Percentiles rank a stretch among this genome's conserved stretches.
phyloP scores from a whole-genome alignment of 2,329 filamentous ascomycete species.

The Acrocalymma vagum region DNA sequence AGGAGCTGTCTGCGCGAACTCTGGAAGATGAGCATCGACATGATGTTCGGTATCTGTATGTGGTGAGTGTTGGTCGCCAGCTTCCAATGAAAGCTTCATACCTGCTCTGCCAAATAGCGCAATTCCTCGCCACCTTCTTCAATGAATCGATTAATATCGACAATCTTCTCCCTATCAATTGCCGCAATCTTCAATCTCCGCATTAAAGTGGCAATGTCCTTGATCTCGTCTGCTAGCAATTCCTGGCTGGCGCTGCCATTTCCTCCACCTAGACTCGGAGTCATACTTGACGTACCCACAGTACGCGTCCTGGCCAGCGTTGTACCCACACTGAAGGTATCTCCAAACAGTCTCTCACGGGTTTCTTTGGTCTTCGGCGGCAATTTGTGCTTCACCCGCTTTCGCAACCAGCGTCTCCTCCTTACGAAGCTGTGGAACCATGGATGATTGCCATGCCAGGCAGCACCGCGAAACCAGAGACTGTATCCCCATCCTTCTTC shows the following conservation, averaged over 20 bases:
- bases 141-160: slow-evolving; percentile 84
- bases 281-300: slow-evolving; percentile 55
- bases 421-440: slow-evolving; percentile 98
- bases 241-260: slow-evolving; percentile 34
- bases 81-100: slow-evolving; percentile 36
- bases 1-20: slow-evolving; percentile 82
- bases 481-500: slow-evolving; percentile 97
- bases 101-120: slow-evolving; percentile 72
- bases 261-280: too few species aligned
- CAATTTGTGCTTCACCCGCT: slow-evolving; percentile 72
- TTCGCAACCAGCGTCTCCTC: slow-evolving; percentile 85
- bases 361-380: slow-evolving; percentile 43
- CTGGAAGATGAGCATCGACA: slow-evolving; percentile 86
- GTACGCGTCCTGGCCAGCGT: slow-evolving; percentile 42
- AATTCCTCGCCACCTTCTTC: slow-evolving; percentile 76
- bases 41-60: slow-evolving; percentile 43
- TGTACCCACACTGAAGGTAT: slow-evolving; percentile 48
- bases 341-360: slow-evolving; percentile 45
- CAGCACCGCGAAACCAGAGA: slow-evolving; percentile 73
- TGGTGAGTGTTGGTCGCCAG: slow-evolving; percentile 21
- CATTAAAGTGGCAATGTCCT: slow-evolving; percentile 74
- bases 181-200: slow-evolving; percentile 71
- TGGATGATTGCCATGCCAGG: slow-evolving; percentile 85
- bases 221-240: slow-evolving; percentile 62
- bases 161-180: slow-evolving; percentile 92